Base-by-base conservation (phyloP, 2,329 filamentous ascomycete species). In the Penicillium sp. region DNA sequence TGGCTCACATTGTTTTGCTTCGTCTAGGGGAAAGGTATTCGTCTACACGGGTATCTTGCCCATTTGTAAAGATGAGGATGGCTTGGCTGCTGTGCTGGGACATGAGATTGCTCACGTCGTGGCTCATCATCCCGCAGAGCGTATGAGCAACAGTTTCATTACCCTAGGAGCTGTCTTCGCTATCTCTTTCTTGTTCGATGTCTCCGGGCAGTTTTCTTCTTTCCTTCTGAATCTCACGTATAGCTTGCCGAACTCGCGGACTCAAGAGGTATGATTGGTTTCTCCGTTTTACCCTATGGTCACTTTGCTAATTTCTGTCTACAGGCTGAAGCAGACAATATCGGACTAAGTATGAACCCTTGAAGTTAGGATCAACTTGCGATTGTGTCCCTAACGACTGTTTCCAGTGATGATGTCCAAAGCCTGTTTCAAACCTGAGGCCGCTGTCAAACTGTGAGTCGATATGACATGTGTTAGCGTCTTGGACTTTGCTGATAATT, bases 71-170 rank as follows among this genome's bases (percentile, higher is more conserved):
- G 77, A 79, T 40, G 83, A 86, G 35, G 79, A 85, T 62, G 82
- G 83, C 0, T 71, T 87, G 16, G 85, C 85, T 7, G 82, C 84
- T 1, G 83, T 87, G 0, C 67, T 87, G 18, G 82, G 82, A 0
- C 85, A 87, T 66, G 85, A 87, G 65, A 86, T 87, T 63, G 82
- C 83, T 3, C 85, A 87, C 67, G 83, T 85, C n/a, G 78, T 84
- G 2, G 82, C 82, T 2, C 79, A 80, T 53, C 82, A 85, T 61
- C 69, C 74, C 1, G 81, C 79, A 0, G 85, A 87, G 68, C 74
- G 80, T 8, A 76, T 85, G 73, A 83, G 80, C 44, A 72, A 69
- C 14, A 71, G 66, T 42, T 63, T 75, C 34, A 42, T 75, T n/a
- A 67, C 68, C 2, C 56, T 73, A 3, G 68, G 69, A 5, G 57